phyloP scores from a whole-genome alignment of 2,329 filamentous ascomycete species.

The Didymella segeticola region DNA sequence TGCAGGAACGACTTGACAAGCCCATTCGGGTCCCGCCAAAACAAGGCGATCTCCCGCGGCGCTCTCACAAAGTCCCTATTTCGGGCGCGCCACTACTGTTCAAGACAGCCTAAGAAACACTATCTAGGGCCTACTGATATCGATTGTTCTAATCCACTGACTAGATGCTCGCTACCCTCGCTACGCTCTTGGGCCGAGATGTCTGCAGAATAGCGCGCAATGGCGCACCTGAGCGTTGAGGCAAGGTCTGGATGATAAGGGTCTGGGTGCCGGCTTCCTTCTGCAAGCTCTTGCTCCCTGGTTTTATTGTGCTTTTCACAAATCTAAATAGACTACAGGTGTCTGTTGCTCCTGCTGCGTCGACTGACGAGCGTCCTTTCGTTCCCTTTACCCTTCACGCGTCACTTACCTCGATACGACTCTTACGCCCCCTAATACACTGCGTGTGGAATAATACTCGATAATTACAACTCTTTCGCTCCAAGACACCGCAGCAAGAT shows the following conservation, averaged over 20 bases:
- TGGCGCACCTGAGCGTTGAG: conserved; percentile 13
- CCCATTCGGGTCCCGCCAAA: neutral
- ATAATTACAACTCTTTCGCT: neutral
- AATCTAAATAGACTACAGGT: neutral
- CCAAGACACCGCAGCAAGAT: too few species aligned
- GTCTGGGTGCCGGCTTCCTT: neutral
- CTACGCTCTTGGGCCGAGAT: conserved; percentile 5
- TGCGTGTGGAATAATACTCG: neutral
- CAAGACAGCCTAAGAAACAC: conserved; percentile 7
- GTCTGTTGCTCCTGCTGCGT: conserved; percentile 11
- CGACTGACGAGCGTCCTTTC: conserved; percentile 15
- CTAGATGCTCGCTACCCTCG: conserved; percentile 5
- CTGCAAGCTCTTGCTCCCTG: neutral
- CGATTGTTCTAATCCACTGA: conserved; percentile 1
- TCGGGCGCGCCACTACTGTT: conserved; percentile 4
- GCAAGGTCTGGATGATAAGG: conserved; percentile 12
- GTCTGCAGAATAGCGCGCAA: conserved; percentile 8
- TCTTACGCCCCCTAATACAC: neutral
- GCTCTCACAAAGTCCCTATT: conserved; percentile 13
- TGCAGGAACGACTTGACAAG: conserved; percentile 6
- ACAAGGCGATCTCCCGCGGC: conserved; percentile 2
- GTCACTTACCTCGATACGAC: neutral
- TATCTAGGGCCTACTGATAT: conserved; percentile 8
- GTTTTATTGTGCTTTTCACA: neutral
- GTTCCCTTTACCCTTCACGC: conserved; percentile 1